These are phyloP conservation scores for Apium graveolens DNA, from an alignment of 129 eudicot genomes.

Conservation along the genomic window DNA sequence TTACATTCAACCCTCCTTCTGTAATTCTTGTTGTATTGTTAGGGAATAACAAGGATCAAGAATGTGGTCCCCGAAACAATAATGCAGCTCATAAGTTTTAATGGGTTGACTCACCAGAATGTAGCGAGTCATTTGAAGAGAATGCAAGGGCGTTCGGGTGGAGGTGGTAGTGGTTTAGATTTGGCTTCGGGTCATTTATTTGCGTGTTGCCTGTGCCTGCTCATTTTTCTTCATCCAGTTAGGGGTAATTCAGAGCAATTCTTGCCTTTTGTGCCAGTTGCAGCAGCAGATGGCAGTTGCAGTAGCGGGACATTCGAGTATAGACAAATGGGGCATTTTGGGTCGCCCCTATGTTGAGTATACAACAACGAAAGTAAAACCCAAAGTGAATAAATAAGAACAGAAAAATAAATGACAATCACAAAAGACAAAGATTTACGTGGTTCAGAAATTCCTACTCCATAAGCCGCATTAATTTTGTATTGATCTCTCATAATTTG, in stretches of 20 bases:
- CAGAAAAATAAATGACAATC: too few relatives aligned
- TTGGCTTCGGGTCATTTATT: constrained; percentile 69
- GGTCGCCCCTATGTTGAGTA: too few relatives aligned
- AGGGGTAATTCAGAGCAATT: constrained; percentile 46
- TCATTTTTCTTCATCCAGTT: constrained; percentile 59
- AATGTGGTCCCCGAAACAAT: constrained; percentile 41
- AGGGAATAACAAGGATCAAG: too few relatives aligned
- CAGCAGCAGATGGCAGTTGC: constrained; percentile 40
- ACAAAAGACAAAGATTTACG: too few relatives aligned
- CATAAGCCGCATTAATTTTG: too few relatives aligned
- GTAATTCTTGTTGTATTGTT: too few relatives aligned
- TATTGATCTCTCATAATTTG: too few relatives aligned
- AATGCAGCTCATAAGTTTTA: too few relatives aligned
- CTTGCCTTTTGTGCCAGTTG: constrained; percentile 48
- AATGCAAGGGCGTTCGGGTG: constrained; percentile 57
- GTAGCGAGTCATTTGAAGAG: constrained; percentile 89
- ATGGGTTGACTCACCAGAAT: constrained; percentile 81
- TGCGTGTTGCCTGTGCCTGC: constrained; percentile 88
- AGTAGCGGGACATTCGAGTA: constrained; percentile 19
- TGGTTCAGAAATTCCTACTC: too few relatives aligned
- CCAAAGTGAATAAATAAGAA: too few relatives aligned
- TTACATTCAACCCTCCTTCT: too few relatives aligned
- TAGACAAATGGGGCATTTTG: constrained; percentile 65
- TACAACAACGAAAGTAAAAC: too few relatives aligned
- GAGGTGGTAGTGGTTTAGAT: constrained; percentile 35